Evolutionary conservation across 352 stramenopile species (phyloP).

Genomic region (Blastocystis sp.): DNA sequence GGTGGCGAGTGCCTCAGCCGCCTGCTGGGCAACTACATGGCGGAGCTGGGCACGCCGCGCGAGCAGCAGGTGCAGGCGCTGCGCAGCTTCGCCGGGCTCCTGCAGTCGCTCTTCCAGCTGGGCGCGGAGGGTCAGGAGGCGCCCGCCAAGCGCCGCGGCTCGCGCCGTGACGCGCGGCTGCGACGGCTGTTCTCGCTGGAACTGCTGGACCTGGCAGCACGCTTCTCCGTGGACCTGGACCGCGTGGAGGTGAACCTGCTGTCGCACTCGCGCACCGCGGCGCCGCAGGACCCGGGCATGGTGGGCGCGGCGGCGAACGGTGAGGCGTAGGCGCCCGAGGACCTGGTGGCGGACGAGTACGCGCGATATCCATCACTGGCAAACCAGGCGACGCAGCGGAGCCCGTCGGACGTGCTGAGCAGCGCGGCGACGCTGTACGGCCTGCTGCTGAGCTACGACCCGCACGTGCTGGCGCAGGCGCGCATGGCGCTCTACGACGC

Average conservation of each 20-base stretch:
- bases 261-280: slow-evolving; percentile 2
- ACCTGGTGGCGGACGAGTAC: slow-evolving; percentile 39
- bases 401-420: neutral
- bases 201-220: slow-evolving; percentile 35
- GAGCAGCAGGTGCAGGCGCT: neutral
- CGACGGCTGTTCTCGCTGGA: slow-evolving; percentile 28
- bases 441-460: slow-evolving; percentile 20
- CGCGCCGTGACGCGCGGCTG: neutral
- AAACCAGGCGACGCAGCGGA: neutral
- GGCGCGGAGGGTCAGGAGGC: neutral
- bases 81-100: neutral
- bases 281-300: slow-evolving; percentile 15
- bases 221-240: slow-evolving; percentile 54
- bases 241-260: slow-evolving; percentile 60
- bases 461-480: neutral
- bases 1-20: neutral
- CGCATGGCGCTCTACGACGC: slow-evolving; percentile 22
- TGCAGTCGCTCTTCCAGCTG: neutral
- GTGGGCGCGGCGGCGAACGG: neutral
- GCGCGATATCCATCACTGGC: neutral
- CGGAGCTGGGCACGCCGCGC: neutral
- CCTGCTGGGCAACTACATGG: neutral
- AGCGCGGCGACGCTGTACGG: slow-evolving; percentile 36
- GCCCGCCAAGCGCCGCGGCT: neutral
- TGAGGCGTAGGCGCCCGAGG: neutral